Evolutionary conservation across 2,329 filamentous ascomycete genomes (phyloP).

Genomic region (Claviceps paspali): DNA sequence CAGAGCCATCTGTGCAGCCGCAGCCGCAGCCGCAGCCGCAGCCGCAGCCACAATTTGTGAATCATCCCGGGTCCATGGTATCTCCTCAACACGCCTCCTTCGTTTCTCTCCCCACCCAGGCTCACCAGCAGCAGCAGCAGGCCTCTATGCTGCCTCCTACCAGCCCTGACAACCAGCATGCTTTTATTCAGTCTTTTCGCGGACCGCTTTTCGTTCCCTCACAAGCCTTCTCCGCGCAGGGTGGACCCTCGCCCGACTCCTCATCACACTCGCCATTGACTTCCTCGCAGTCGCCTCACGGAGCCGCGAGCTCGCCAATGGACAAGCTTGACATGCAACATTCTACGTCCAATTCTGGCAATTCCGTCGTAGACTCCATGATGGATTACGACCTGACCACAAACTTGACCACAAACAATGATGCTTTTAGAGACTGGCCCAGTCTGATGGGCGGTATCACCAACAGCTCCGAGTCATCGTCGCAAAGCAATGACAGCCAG

Average conservation of each 20-base stretch:
- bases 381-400: conserved; percentile 25
- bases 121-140: conserved; percentile 14
- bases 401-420: conserved; percentile 13
- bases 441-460: conserved; percentile 20
- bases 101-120: conserved; percentile 18
- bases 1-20: conserved; percentile 11
- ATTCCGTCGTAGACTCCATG: conserved; percentile 15
- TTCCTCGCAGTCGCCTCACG: conserved; percentile 17
- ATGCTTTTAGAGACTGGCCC: conserved; percentile 28
- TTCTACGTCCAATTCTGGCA: conserved; percentile 12
- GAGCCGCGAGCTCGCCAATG: conserved; percentile 14
- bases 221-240: conserved; percentile 14
- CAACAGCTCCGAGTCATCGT: conserved; percentile 14
- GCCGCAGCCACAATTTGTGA: conserved; percentile 17
- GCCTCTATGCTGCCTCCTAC: conserved; percentile 11
- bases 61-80: conserved; percentile 10
- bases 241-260: conserved; percentile 18
- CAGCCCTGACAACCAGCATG: conserved; percentile 11
- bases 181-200: conserved; percentile 17
- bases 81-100: conserved; percentile 17
- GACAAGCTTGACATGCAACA: conserved; percentile 21
- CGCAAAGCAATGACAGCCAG: conserved; percentile 9
- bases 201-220: conserved; percentile 19
- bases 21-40: conserved; percentile 7
- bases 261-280: conserved; percentile 18